A percentile compares a stretch with the other conserved stretches of the same genome.
Evolutionary conservation across 345 rosid species (phyloP).

Genomic region (Litchi chinensis): DNA sequence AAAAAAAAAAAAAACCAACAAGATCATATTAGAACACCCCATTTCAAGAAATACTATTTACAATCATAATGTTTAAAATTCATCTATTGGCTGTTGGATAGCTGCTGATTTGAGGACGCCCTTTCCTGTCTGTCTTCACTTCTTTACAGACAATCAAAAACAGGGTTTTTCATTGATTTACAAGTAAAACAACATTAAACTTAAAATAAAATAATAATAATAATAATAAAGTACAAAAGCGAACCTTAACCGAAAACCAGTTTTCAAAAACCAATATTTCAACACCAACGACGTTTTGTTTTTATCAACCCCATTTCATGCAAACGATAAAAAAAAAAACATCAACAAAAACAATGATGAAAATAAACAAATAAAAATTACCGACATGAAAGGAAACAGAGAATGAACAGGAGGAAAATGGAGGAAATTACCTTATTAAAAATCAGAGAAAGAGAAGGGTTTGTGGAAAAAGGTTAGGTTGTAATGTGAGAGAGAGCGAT

Average conservation of each 20-base stretch:
- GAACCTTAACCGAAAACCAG: neutral
- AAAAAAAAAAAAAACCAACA: neutral
- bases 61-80: neutral
- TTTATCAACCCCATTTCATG: neutral
- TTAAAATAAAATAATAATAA: too few relatives aligned
- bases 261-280: neutral
- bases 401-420: neutral
- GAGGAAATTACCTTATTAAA: neutral
- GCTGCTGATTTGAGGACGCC: neutral
- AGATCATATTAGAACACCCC: neutral
- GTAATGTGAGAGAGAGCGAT: slow-evolving; percentile 44
- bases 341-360: neutral
- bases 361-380: neutral
- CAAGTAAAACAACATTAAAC: too few relatives aligned
- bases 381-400: neutral
- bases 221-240: neutral
- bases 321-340: neutral
- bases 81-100: neutral
- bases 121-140: neutral
- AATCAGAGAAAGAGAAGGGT: slow-evolving; percentile 7
- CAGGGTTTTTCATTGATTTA: neutral
- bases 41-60: neutral
- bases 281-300: neutral
- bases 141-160: neutral
- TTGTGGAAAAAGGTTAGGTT: slow-evolving; percentile 30